Evolutionary conservation across 1,284 basidiomycete species (phyloP), one percentile per base, ranked within the genome.

Genomic region (Malassezia arunalokei): DNA sequence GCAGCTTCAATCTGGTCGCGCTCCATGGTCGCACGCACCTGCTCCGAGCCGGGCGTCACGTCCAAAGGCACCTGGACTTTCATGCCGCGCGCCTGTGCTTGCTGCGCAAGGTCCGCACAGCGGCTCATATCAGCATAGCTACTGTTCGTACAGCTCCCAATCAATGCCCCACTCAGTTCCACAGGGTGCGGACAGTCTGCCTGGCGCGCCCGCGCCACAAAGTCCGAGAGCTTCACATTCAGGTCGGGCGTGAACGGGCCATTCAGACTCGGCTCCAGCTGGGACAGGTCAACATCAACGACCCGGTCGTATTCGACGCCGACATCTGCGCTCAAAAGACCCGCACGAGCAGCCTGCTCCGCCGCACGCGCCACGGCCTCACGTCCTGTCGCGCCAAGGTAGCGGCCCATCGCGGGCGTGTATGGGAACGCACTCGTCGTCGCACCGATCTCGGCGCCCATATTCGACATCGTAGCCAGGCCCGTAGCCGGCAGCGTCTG

Each of bases 391-490:
- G 90, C 90, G 61, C 81, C 78, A 29, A 99, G 81, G 76, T 98
- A 98, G 28, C 82, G 78, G 35, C 82, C 80, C 92, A 98, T 98
- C 65, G 52, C 65, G 11, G 80, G 75, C 6, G 88, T 90, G 76
- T 95, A 98, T 11, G 91, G 91, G 80, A 99, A 99, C 3, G 87
- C 89, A 1, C 89, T 92, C 0, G 94, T 96, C 2, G 94, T 99
- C 6, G 94, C 94, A 42, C 94, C 94, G 27, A 98, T 89, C 78
- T 99, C 94, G 20, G 94, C 94, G 55, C 94, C 94, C 94, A 98
- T 99, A 76, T 96, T 96, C 51, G 87, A 85, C 57, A 95, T 86
- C 5, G 90, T 96, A 0, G 91, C 90, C 47, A 95, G 65, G 79
- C 87, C 91, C 57, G 94, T 98, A 72, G 91, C 95, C 27, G 91